Conservation (phyloP, 2,329 filamentous ascomycete genomes). For the Ambrosiella xylebori region DNA sequence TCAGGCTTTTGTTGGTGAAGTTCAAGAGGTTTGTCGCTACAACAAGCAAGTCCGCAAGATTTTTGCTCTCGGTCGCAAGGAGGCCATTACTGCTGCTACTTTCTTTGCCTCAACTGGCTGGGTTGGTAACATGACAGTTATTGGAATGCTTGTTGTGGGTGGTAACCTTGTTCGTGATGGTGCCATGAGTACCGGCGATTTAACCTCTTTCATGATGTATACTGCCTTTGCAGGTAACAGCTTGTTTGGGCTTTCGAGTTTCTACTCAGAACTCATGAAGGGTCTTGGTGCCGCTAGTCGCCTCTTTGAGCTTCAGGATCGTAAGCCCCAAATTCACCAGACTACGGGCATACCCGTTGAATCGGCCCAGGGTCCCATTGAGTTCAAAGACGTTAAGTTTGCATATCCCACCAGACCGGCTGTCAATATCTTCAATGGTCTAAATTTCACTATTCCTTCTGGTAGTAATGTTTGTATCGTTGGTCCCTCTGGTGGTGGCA, state of each 20-base stretch:
- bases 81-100: constrained; percentile 74
- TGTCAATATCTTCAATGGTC: constrained; percentile 73
- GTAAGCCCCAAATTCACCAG: constrained; percentile 68
- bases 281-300: constrained; percentile 93
- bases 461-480: constrained; percentile 94
- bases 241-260: constrained; percentile 83
- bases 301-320: constrained; percentile 88
- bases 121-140: constrained; percentile 90
- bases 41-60: constrained; percentile 85
- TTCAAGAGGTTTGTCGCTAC: constrained; percentile 78
- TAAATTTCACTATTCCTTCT: constrained; percentile 81
- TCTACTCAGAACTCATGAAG: constrained; percentile 98
- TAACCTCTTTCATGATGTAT: constrained; percentile 98
- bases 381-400: constrained; percentile 72
- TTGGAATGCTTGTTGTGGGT: constrained; percentile 77
- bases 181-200: constrained; percentile 72
- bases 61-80: constrained; percentile 70
- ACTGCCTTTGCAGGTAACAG: constrained; percentile 73
- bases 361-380: constrained; percentile 76
- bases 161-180: constrained; percentile 79
- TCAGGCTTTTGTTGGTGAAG: constrained; percentile 87
- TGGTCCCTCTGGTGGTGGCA: constrained; percentile 86
- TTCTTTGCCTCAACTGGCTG: constrained; percentile 82
- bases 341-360: constrained; percentile 65
- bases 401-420: constrained; percentile 87